Evolutionary conservation across 495 filamentous ascomycete species (phyloP), one percentile per base, ranked within the genome.

Genomic region (Penicillium ucsense): DNA sequence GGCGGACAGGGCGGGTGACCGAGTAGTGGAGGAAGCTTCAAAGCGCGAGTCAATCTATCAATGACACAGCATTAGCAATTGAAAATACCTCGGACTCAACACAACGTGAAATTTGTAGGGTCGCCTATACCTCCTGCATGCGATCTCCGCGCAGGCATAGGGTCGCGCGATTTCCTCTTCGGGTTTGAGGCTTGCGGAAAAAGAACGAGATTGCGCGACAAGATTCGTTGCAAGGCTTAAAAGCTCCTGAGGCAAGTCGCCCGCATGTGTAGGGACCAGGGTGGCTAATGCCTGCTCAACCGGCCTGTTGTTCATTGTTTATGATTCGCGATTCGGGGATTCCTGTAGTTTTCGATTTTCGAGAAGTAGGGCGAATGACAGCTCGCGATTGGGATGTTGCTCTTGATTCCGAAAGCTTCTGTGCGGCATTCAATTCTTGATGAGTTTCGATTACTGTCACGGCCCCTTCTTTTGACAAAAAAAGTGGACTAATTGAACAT

Each of bases 111-210:
- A 4, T 1, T 33, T 7, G 0, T 8, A 8, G 5, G 6, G 1
- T 34, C 4, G 9, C 20, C 41, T 51, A 44, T 50, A 86, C 85
- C 88, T 78, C 64, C 89, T 86, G 67, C 91, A 96, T 35, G 92
- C 92, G 33, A 98, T 78, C 63, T 97, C 84, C 2, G 89, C 86
- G 61, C 94, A 97, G 7, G 86, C 88, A 65, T 92, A 95, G 7
- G 81, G 76, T 5, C 91, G 79, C 11, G 85, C 86, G 51, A 89
- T 82, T 61, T 98, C 91, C 64, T 98, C 91, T 47, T 92, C 87
- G 6, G 82, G 76, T 56, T 89, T 94, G 8, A 97, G 68, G 12
- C 76, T 85, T 53, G 79, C 80, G 31, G 90, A 88, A 31, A 81
- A 84, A 59, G 77, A 82, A 6, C 88, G 81, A 4, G 89, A 95